phyloP scores from a whole-genome alignment of 2,329 filamentous ascomycete species.

The Cercospora sojina region DNA sequence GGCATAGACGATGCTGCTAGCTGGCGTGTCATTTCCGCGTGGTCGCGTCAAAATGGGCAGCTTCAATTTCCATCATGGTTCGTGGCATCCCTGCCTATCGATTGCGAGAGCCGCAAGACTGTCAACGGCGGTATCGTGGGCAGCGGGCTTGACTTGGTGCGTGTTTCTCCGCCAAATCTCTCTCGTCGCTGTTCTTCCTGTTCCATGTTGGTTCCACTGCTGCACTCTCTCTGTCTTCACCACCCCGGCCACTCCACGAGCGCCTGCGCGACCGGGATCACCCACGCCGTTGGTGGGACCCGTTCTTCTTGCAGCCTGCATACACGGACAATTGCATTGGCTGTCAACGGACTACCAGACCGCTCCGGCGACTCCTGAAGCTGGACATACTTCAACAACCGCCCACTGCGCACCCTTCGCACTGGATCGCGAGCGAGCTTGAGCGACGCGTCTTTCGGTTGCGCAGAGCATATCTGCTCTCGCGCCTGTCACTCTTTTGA shows the following conservation, averaged over 20 bases:
- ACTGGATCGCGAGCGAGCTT: background rate
- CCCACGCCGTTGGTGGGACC: conserved; percentile 15
- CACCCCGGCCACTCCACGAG: conserved; percentile 10
- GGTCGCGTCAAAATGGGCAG: conserved; percentile 4
- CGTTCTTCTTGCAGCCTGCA: conserved; percentile 22
- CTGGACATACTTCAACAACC: conserved; percentile 27
- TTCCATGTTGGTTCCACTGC: conserved; percentile 5
- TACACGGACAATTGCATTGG: conserved; percentile 18
- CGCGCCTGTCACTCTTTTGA: conserved; percentile 25
- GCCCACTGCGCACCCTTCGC: conserved; percentile 16
- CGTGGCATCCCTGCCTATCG: conserved; percentile 20
- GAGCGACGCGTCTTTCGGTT: conserved; percentile 18
- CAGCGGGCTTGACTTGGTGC: conserved; percentile 4
- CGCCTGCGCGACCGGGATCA: conserved; percentile 12
- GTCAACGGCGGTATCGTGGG: conserved; percentile 4
- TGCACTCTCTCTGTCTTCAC: background rate
- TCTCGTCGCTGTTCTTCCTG: conserved; percentile 3
- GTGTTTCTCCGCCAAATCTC: background rate
- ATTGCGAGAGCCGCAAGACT: conserved; percentile 3
- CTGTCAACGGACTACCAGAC: conserved; percentile 14
- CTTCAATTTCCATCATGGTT: conserved; percentile 14
- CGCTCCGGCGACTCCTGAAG: conserved; percentile 24
- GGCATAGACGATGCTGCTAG: conserved; percentile 10
- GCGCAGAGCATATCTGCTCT: conserved; percentile 26
- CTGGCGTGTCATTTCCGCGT: conserved; percentile 20